These are phyloP conservation scores for Coix lacrymajobi DNA, from an alignment of 176 grass and related monocot genomes.

Conservation along the genomic window DNA sequence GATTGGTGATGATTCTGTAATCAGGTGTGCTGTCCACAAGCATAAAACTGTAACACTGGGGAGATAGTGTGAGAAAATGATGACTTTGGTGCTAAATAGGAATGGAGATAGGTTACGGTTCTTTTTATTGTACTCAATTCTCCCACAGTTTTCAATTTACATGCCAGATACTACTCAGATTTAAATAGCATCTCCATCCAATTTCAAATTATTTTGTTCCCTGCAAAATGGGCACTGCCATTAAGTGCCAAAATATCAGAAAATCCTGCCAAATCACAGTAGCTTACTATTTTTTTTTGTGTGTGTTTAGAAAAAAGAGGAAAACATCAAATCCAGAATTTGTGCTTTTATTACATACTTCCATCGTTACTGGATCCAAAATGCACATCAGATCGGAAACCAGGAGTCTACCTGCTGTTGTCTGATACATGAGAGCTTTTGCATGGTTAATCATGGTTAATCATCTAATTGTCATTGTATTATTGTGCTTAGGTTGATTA, in stretches of 20 bases:
- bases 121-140: background rate
- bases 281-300: background rate
- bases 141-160: background rate
- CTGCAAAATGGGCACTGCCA: background rate
- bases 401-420: background rate
- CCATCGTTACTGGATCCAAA: background rate
- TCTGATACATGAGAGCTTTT: background rate
- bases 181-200: background rate
- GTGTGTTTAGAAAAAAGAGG: background rate
- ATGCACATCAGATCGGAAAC: background rate
- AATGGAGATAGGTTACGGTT: background rate
- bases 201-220: background rate
- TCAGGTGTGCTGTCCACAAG: background rate
- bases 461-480: background rate
- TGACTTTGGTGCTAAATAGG: background rate
- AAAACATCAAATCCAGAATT: background rate
- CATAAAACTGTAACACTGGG: background rate
- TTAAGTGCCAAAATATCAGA: background rate
- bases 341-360: background rate
- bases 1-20: background rate
- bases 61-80: background rate
- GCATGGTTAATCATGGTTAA: background rate
- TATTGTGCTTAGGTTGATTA: constrained; percentile 64
- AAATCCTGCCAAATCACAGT: background rate
- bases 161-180: background rate